A percentile compares a stretch with the other conserved stretches of the same genome.
These are phyloP conservation scores for Colletotrichum sp. DNA, from an alignment of 2,329 filamentous ascomycete genomes.

Conservation along the genomic window DNA sequence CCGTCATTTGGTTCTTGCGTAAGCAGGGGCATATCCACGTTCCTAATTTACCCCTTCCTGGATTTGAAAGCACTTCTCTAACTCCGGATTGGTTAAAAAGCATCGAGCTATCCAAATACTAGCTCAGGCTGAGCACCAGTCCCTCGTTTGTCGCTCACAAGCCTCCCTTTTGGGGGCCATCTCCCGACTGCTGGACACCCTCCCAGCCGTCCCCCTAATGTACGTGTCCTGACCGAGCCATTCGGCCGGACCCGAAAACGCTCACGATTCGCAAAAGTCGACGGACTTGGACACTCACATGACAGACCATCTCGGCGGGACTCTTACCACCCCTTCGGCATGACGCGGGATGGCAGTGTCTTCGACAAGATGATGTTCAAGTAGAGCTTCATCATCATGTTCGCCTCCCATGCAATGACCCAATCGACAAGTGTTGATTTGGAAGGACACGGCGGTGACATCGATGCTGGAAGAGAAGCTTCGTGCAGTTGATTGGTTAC, in stretches of 20 bases:
- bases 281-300: conserved; percentile 2
- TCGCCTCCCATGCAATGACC: background rate
- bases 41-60: background rate
- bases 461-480: background rate
- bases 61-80: background rate
- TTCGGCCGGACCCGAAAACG: conserved; percentile 10
- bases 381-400: background rate
- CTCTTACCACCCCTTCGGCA: conserved; percentile 3
- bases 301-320: background rate
- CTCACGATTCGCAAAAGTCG: background rate
- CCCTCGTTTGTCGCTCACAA: background rate
- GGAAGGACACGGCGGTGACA: background rate
- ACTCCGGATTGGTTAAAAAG: background rate
- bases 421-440: background rate
- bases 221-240: background rate
- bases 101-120: background rate
- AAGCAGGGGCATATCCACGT: background rate
- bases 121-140: background rate
- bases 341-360: background rate
- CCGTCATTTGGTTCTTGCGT: background rate
- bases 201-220: background rate
- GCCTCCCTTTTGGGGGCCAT: background rate
- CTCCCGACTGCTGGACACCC: background rate
- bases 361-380: background rate
- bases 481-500: background rate